Base-by-base conservation (phyloP, 352 stramenopile species). In the Phytopythium ostracodes region DNA sequence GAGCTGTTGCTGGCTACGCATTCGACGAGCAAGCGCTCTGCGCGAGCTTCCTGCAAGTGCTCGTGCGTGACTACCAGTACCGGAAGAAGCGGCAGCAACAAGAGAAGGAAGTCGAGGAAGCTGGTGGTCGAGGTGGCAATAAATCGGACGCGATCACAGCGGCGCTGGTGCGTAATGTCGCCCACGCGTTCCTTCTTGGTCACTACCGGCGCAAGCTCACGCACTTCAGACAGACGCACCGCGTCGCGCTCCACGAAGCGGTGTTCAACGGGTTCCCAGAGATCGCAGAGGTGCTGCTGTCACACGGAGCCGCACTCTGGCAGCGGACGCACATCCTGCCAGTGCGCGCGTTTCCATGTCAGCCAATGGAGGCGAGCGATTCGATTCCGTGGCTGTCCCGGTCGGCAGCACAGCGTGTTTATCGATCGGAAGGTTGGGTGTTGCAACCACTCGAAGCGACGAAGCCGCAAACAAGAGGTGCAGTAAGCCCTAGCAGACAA, bases 211-310 rank as follows among this genome's bases (percentile, higher is more conserved):
- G 80, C 0, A 77, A 81, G 57, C 66, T 88, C 1, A 59, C 58
- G 1, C 63, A 81, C 17, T 83, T 79, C 25, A 66, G 75, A 0
- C 81, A 83, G 43, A 91, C 82, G 0, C 79, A 88, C 22, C 82
- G 84, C n/a, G 81, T 91, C 20, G 56, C 84, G 20, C 66, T 94
- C 27, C 81, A 92, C 38, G 84, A 94, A 60, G 84, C 82, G 15
- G 57, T 90, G 14, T 70, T 88, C 53, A 94, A 91, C 54, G 82
- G 81, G 2, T 77, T 87, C 52, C 64, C 77, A 1, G 63, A 86
- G 20, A 79, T 92, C 31, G 68, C 70, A 29, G 64, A 70, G 10
- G 74, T 91, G 24, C 44, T 94, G 47, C 53, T 92, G 1, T 65
- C 75, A 8, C 73, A 77, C 33, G 79, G 72, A 27, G 81, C 81